Percentiles rank a stretch among this genome's conserved stretches.
These are phyloP conservation scores for Calonectria pseudoreteaudii DNA, from an alignment of 2,329 filamentous ascomycete genomes.

Conservation along the genomic window DNA sequence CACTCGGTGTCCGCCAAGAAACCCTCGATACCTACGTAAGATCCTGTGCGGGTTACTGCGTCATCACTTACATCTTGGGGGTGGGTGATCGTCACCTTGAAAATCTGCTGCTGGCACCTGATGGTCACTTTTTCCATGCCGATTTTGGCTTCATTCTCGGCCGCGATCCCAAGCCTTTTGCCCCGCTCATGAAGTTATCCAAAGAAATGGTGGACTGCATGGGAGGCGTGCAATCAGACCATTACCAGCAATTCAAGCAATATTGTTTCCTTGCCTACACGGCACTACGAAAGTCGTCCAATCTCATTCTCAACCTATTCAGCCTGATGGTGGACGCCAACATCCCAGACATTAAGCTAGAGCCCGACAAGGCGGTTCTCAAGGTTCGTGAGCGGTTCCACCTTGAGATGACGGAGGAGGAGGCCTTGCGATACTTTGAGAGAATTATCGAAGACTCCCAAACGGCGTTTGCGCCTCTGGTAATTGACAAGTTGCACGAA, in stretches of 20 bases:
- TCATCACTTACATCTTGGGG: constrained; percentile 97
- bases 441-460: constrained; percentile 91
- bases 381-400: constrained; percentile 97
- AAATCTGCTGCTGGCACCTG: constrained; percentile 90
- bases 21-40: constrained; percentile 95
- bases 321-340: constrained; percentile 98
- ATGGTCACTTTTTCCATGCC: constrained; percentile 96
- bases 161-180: constrained; percentile 96
- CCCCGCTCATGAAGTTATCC: constrained; percentile 95
- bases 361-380: constrained; percentile 91
- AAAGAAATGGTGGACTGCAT: constrained; percentile 99
- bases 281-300: constrained; percentile 88
- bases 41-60: constrained; percentile 96
- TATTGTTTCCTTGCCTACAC: constrained; percentile 97
- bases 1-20: constrained; percentile 89
- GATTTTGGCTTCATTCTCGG: constrained; percentile 99
- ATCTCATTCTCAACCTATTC: constrained; percentile 94
- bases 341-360: constrained; percentile 92
- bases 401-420: constrained; percentile 90
- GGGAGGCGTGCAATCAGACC: constrained; percentile 84
- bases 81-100: constrained; percentile 97
- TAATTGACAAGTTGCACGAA: constrained; percentile 95
- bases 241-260: constrained; percentile 91
- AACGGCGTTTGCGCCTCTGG: constrained; percentile 89
- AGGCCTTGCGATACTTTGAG: constrained; percentile 89